Conservation (phyloP, 2,329 filamentous ascomycete species). For the Ascochyta fabae region DNA sequence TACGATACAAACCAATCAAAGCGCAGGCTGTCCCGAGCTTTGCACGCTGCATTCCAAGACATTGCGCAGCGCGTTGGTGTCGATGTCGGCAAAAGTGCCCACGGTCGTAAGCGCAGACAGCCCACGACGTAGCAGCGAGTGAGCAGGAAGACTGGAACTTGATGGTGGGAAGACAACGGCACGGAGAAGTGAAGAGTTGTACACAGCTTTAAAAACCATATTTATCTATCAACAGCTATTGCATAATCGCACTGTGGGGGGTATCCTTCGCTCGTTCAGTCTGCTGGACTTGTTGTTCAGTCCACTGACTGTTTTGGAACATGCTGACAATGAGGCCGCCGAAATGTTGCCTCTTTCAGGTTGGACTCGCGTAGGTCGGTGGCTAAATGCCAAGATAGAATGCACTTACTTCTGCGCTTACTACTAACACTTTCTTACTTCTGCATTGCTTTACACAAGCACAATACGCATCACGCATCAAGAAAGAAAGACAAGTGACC, state of each 20-base stretch:
- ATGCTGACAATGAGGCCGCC: background rate
- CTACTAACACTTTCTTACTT: background rate
- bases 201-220: slow-evolving; percentile 5
- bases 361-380: background rate
- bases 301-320: background rate
- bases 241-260: too few relatives aligned
- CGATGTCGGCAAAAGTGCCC: background rate
- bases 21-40: background rate
- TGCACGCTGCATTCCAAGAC: background rate
- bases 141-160: background rate
- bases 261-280: background rate
- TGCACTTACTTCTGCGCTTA: background rate
- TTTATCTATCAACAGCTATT: background rate
- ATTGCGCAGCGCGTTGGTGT: background rate
- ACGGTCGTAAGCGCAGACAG: background rate
- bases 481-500: background rate
- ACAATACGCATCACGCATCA: background rate
- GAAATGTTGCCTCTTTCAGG: background rate
- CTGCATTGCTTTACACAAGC: background rate
- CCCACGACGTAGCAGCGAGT: background rate
- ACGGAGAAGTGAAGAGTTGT: background rate
- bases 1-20: background rate
- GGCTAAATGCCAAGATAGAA: background rate
- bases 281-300: background rate
- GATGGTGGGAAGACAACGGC: background rate